A percentile compares a stretch with the other conserved stretches of the same genome.
These are phyloP conservation scores for Perkinsus marinus DNA, from an alignment of 169 alveolate species.

Conservation along the genomic window DNA sequence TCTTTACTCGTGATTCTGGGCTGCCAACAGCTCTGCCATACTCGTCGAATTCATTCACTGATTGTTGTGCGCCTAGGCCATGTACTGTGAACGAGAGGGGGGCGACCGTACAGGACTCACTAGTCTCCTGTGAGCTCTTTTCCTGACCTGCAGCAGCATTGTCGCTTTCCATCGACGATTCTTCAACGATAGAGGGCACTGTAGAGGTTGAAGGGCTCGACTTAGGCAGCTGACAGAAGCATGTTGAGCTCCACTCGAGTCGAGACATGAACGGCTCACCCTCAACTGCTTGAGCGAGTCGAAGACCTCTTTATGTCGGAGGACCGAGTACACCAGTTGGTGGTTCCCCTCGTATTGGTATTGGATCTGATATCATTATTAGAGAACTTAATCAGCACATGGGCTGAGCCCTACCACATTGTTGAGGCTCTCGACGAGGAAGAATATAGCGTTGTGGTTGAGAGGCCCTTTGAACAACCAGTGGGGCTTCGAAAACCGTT, in stretches of 20 bases:
- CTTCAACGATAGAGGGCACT: too few species aligned
- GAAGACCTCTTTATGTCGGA: constrained; percentile 7
- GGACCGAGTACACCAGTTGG: constrained; percentile 5
- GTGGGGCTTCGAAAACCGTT: neutral
- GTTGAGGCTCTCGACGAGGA: constrained; percentile 12
- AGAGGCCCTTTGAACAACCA: constrained; percentile 13
- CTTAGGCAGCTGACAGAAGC: neutral
- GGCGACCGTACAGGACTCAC: too few species aligned
- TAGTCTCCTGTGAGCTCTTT: too few species aligned
- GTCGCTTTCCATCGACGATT: too few species aligned
- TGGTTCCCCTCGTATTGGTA: constrained; percentile 16
- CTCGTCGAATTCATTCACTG: neutral
- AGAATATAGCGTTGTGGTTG: constrained; percentile 8
- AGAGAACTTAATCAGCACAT: neutral
- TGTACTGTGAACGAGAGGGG: too few species aligned
- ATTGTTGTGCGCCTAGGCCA: neutral
- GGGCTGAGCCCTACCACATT: neutral
- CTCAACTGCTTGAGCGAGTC: neutral
- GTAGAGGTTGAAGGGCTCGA: too few species aligned
- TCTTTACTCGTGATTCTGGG: neutral
- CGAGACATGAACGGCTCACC: neutral
- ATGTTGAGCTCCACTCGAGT: neutral
- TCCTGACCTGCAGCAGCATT: too few species aligned
- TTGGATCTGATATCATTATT: neutral
- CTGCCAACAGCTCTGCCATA: neutral